Evolutionary conservation across 169 alveolate species (phyloP).

Genomic region (Cryptosporidium ubiquitum): DNA sequence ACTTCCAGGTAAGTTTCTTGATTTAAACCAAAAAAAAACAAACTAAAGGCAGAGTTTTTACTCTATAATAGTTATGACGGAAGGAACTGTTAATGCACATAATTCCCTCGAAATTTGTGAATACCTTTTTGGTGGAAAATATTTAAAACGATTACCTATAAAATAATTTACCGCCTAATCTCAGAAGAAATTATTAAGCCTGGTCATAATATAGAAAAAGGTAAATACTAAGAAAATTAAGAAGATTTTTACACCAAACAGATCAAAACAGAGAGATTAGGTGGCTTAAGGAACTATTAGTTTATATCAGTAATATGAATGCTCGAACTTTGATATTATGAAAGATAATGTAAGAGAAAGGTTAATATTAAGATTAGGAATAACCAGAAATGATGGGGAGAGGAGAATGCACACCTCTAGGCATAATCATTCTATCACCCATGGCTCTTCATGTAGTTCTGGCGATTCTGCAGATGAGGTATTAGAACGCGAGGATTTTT

Average conservation of each 20-base stretch:
- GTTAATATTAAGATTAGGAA: slow-evolving; percentile 34
- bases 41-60: neutral
- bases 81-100: slow-evolving; percentile 49
- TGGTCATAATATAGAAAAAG: neutral
- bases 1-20: slow-evolving; percentile 65
- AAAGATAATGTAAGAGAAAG: slow-evolving; percentile 46
- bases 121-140: slow-evolving; percentile 1
- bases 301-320: neutral
- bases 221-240: neutral
- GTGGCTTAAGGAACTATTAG: neutral
- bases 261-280: neutral
- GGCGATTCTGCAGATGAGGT: neutral
- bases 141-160: slow-evolving; percentile 14
- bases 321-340: neutral
- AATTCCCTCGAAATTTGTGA: slow-evolving; percentile 66
- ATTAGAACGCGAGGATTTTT: neutral
- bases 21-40: neutral
- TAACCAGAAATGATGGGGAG: slow-evolving; percentile 5
- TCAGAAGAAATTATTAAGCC: neutral
- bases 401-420: neutral
- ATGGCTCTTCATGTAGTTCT: neutral
- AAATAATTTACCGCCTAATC: slow-evolving; percentile 49
- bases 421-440: neutral
- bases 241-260: neutral
- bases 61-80: slow-evolving; percentile 25